Conservation (phyloP, 2,329 filamentous ascomycete genomes). For the Epichloe gansuensis region DNA sequence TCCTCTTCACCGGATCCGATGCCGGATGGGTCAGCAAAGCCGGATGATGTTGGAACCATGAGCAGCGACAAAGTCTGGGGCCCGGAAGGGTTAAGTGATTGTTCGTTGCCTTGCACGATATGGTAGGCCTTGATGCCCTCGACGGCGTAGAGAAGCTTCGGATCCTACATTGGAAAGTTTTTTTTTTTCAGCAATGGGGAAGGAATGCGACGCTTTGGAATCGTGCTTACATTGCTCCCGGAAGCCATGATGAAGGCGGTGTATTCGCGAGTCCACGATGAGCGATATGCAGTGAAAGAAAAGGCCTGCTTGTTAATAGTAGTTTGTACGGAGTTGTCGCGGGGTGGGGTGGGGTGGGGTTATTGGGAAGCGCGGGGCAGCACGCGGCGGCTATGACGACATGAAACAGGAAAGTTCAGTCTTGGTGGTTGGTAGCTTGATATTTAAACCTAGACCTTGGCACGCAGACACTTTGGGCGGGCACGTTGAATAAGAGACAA, state of each 20-base stretch:
- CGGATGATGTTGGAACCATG: slow-evolving; percentile 86
- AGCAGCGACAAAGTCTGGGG: slow-evolving; percentile 84
- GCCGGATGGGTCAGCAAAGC: slow-evolving; percentile 44
- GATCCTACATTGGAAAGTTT: slow-evolving; percentile 29
- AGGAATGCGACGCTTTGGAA: neutral
- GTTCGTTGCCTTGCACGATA: slow-evolving; percentile 75
- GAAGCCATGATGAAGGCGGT: slow-evolving; percentile 15
- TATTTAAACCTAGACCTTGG: neutral
- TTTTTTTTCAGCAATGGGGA: neutral
- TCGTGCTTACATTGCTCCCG: slow-evolving; percentile 18
- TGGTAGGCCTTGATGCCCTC: slow-evolving; percentile 85
- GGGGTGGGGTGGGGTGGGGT: neutral
- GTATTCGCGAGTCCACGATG: neutral
- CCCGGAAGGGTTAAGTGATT: slow-evolving; percentile 68
- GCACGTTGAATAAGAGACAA: too few species aligned
- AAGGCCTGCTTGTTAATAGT: too few species aligned
- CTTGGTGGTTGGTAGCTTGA: too few species aligned
- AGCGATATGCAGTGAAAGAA: neutral
- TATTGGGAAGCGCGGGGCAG: neutral
- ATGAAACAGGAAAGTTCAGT: neutral
- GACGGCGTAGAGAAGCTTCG: slow-evolving; percentile 57
- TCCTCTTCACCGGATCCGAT: slow-evolving; percentile 60
- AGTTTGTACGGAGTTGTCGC: neutral
- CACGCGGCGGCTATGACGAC: slow-evolving; percentile 1
- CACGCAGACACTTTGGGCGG: neutral